A percentile compares a stretch with the other conserved stretches of the same genome.
Evolutionary conservation across 371 early-diverging fungal species (phyloP).

Genomic region (Mucor sp.): DNA sequence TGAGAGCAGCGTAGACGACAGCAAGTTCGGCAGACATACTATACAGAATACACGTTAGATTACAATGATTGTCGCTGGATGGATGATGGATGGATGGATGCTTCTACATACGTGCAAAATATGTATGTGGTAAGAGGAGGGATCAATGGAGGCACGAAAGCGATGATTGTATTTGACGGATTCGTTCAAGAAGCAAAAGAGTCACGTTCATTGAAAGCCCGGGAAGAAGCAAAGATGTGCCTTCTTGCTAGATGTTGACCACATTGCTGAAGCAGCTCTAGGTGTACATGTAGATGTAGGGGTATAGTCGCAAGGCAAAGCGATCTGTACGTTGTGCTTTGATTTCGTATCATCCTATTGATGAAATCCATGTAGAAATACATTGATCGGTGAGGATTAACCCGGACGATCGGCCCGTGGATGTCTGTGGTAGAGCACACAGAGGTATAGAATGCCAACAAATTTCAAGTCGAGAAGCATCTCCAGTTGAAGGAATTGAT

Average conservation of each 20-base stretch:
- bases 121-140: slow-evolving; percentile 30
- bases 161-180: slow-evolving; percentile 9
- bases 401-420: too few relatives aligned
- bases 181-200: background rate
- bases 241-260: background rate
- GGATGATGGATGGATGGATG: slow-evolving; percentile 30
- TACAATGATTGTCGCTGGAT: slow-evolving; percentile 5
- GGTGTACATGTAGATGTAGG: too few relatives aligned
- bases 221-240: background rate
- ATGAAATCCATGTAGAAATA: too few relatives aligned
- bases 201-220: slow-evolving; percentile 7
- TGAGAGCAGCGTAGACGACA: slow-evolving; percentile 96
- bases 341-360: too few relatives aligned
- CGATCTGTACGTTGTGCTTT: too few relatives aligned
- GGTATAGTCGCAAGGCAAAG: too few relatives aligned
- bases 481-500: too few relatives aligned
- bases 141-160: slow-evolving; percentile 7
- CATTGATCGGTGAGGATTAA: too few relatives aligned
- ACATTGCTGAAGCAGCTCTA: background rate
- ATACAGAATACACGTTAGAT: slow-evolving; percentile 1
- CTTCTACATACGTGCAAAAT: slow-evolving; percentile 27
- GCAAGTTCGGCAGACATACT: slow-evolving; percentile 84
- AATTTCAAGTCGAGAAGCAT: too few relatives aligned
- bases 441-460: too few relatives aligned
- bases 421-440: too few relatives aligned